phyloP scores from a whole-genome alignment of 2,329 filamentous ascomycete species.

The Arthrobotrys entomopaga region DNA sequence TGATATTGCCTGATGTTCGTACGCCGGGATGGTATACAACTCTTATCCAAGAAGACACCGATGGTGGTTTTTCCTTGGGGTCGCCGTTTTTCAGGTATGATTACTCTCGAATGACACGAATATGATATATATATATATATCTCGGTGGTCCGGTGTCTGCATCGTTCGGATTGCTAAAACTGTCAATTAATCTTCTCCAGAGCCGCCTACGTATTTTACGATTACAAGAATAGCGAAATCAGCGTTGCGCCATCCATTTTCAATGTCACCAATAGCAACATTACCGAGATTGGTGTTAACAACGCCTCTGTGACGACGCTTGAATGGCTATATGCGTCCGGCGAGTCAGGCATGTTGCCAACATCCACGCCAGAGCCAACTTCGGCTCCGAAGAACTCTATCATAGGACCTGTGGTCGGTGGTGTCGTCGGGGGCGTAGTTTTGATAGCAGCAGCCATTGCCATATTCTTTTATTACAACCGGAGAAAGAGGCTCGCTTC shows the following conservation, averaged over 20 bases:
- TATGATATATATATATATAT: too few relatives aligned
- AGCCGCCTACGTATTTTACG: conserved; percentile 1
- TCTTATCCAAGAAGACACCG: neutral
- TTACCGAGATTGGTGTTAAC: neutral
- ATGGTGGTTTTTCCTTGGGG: neutral
- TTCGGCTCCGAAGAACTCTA: too few relatives aligned
- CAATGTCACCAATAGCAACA: neutral
- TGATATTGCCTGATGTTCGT: neutral
- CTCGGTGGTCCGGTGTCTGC: too few relatives aligned
- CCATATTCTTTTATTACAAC: too few relatives aligned
- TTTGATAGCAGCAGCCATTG: too few relatives aligned
- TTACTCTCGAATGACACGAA: too few relatives aligned
- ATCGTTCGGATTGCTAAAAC: too few relatives aligned
- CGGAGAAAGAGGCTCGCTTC: too few relatives aligned
- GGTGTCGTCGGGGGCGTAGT: too few relatives aligned
- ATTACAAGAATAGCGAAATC: conserved; percentile 1
- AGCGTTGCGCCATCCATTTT: neutral
- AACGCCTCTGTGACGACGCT: neutral
- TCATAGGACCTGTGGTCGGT: too few relatives aligned
- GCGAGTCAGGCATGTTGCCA: too few relatives aligned
- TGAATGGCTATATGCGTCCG: neutral
- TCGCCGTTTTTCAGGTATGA: conserved; percentile 10
- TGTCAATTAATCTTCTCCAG: neutral
- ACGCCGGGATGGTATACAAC: neutral
- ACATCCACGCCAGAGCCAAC: too few relatives aligned